Base-by-base conservation (phyloP, 1,284 basidiomycete species). In the Boletus holoroseus region DNA sequence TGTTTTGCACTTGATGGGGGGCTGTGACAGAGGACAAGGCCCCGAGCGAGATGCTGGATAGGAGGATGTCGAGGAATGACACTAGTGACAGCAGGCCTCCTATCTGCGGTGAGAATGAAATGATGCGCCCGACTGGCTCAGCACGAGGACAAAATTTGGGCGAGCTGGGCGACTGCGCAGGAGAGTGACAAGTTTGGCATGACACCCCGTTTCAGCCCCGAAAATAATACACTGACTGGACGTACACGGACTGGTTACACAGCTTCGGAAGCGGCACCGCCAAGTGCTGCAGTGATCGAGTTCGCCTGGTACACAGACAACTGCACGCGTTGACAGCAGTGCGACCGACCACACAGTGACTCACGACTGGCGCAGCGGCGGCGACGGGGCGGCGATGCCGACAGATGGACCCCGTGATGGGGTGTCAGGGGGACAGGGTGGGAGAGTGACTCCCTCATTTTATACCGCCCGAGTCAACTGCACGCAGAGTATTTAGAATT, bases 371-470 rank as follows among this genome's bases (percentile, higher is more conserved):
- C 7, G 7, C 28, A n/a, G 22, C 15, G 40, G 44, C 32, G 28
- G 13, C 37, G 48, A 35, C 46, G 49, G 35, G 38, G 16, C 31
- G 53, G 55, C 51, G 37, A 20, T 58, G 53, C 53, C 22, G 35
- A 32, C 31, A 2, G 0, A 6, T 3, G 30, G 58, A 65, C 63
- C 63, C 61, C 51, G 45, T 44, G n/a, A n/a, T 7, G 35, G 6
- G 54, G 60, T 62, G 50, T 42, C 61, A 49, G 61, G 59, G 60
- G 60, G 36, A 45, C 42, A 48, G 38, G 48, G 56, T 52, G 59
- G 38, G 57, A 49, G 60, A 49, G 60, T 62, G 60, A 62, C 60
- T 62, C 60, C 60, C 49, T 22, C 61, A 38, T 51, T 62, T 64
- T 62, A 65, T 40, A 66, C 47, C 59, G 48, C 53, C 56, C 53